Percentiles rank a stretch among this genome's conserved stretches.
These are phyloP conservation scores for Boechera retrofracta DNA, from an alignment of 345 rosid genomes.

Conservation along the genomic window DNA sequence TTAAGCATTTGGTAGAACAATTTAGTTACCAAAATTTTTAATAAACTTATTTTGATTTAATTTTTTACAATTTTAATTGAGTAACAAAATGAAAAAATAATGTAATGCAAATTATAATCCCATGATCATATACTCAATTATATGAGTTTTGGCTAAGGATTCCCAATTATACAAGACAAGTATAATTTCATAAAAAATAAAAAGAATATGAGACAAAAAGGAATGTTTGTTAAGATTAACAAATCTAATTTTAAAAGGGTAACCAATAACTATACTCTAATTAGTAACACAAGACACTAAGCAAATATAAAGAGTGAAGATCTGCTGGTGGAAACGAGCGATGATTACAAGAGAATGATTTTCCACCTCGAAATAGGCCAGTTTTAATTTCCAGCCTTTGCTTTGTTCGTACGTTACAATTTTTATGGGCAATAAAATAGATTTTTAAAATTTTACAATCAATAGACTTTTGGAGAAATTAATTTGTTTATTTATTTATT, in stretches of 20 bases:
- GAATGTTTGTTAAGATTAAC: constrained; percentile 13
- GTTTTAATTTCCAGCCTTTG: constrained; percentile 35
- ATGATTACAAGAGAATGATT: constrained; percentile 48
- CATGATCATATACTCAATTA: not conserved
- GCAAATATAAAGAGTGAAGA: constrained; percentile 24
- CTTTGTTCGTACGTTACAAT: constrained; percentile 45
- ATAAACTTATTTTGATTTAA: not conserved
- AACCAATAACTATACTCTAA: constrained; percentile 14
- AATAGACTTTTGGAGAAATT: constrained; percentile 27
- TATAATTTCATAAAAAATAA: not conserved
- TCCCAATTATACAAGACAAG: not conserved
- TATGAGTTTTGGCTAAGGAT: not conserved
- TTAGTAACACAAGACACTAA: constrained; percentile 36
- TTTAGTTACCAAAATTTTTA: not conserved
- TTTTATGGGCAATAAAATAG: constrained; percentile 6
- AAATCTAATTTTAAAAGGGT: not conserved
- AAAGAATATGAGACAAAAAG: not conserved
- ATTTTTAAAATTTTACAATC: not conserved
- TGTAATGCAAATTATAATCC: not conserved
- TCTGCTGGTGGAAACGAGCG: constrained; percentile 38
- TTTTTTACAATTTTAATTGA: not conserved
- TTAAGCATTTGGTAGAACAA: not conserved
- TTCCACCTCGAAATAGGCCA: constrained; percentile 39
- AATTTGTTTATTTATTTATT: constrained; percentile 12
- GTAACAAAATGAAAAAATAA: not conserved